Evolutionary conservation across 2,329 filamentous ascomycete species (phyloP).

Genomic region (Aspergillus alliaceus): DNA sequence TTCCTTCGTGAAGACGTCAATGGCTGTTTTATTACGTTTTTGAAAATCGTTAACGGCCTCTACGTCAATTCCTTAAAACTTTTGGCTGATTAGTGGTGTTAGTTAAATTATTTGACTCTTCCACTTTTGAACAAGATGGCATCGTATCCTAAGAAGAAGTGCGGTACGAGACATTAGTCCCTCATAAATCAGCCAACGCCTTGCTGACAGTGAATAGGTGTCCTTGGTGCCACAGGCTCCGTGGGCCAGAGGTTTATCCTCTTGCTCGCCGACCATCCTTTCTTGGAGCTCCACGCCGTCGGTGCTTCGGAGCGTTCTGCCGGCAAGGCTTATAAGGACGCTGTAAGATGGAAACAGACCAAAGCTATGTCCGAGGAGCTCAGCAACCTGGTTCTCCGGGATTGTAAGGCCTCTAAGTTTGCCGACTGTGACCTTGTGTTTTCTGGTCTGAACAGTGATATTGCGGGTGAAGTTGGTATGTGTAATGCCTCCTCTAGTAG

Average conservation of each 20-base stretch:
- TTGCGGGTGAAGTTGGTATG: constrained; percentile 86
- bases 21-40: background rate
- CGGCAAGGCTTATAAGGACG: constrained; percentile 92
- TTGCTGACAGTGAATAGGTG: constrained; percentile 50
- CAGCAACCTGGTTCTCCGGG: constrained; percentile 78
- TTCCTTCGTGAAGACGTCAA: background rate
- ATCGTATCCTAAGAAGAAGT: constrained; percentile 40
- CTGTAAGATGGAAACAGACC: constrained; percentile 92
- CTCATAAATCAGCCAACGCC: background rate
- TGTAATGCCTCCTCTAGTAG: background rate
- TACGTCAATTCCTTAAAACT: background rate
- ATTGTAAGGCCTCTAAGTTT: constrained; percentile 81
- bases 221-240: constrained; percentile 88
- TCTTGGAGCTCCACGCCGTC: constrained; percentile 81
- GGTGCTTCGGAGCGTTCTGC: constrained; percentile 87
- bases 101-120: constrained; percentile 8
- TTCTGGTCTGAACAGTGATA: constrained; percentile 86
- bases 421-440: constrained; percentile 90
- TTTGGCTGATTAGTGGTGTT: background rate
- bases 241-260: constrained; percentile 96
- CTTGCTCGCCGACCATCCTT: constrained; percentile 81
- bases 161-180: constrained; percentile 29
- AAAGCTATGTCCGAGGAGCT: constrained; percentile 74
- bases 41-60: background rate
- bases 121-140: constrained; percentile 26